Conservation (phyloP, 257 asterid species). For the Linderniella brevidens region DNA sequence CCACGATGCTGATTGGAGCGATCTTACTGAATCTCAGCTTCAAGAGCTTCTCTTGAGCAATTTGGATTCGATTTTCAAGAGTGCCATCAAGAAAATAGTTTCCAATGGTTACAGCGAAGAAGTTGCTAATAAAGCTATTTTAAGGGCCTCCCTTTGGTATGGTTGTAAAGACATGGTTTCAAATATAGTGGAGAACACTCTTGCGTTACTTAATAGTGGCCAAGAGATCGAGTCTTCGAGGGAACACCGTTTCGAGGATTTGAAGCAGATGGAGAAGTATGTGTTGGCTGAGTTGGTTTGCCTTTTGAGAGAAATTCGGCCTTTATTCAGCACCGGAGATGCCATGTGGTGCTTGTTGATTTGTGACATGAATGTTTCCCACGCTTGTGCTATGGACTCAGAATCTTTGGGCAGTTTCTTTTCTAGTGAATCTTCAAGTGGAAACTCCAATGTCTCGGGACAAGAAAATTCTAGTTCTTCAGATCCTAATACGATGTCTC, state of each 20-base stretch:
- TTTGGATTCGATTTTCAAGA: slow-evolving; percentile 66
- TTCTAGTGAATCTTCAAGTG: slow-evolving; percentile 20
- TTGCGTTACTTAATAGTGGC: slow-evolving; percentile 56
- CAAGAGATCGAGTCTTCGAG: slow-evolving; percentile 37
- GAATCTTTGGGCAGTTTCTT: slow-evolving; percentile 36
- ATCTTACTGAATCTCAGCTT: slow-evolving; percentile 73
- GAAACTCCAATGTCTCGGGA: slow-evolving; percentile 20
- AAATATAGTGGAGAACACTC: slow-evolving; percentile 76
- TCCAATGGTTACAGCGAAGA: slow-evolving; percentile 64
- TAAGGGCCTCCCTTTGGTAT: slow-evolving; percentile 80
- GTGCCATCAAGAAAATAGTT: slow-evolving; percentile 66
- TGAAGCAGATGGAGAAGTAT: slow-evolving; percentile 75
- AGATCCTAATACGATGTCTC: slow-evolving; percentile 22
- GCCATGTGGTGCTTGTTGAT: slow-evolving; percentile 97
- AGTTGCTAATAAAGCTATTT: slow-evolving; percentile 54
- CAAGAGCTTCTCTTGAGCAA: slow-evolving; percentile 66
- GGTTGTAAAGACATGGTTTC: slow-evolving; percentile 90
- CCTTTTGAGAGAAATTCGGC: slow-evolving; percentile 67
- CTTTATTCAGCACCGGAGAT: slow-evolving; percentile 84
- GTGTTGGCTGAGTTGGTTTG: slow-evolving; percentile 90
- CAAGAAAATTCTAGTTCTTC: slow-evolving; percentile 25
- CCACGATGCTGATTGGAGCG: slow-evolving; percentile 86
- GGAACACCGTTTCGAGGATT: slow-evolving; percentile 64
- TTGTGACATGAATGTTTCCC: slow-evolving; percentile 85
- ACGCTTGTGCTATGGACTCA: slow-evolving; percentile 77